These are phyloP conservation scores for Mucor sp. DNA, from an alignment of 371 early-diverging fungal species.

Conservation along the genomic window DNA sequence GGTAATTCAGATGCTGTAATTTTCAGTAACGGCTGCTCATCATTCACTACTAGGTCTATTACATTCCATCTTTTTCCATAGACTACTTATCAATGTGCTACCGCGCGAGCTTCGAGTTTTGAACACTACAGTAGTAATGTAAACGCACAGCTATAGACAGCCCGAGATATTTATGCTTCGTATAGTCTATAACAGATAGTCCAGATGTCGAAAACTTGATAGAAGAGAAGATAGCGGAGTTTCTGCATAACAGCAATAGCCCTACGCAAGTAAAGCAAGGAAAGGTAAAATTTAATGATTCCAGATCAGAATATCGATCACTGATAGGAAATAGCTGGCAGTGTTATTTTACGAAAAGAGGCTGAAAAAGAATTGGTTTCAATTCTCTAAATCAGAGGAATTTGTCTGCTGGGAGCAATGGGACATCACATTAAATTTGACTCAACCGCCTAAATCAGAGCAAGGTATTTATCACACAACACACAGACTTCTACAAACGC, in stretches of 20 bases:
- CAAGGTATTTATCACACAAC: conserved; percentile 48
- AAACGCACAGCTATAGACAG: not conserved
- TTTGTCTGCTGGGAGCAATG: conserved; percentile 92
- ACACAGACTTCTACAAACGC: not conserved
- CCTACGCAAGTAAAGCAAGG: conserved; percentile 30
- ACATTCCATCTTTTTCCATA: conserved; percentile 87
- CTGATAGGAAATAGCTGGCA: conserved; percentile 35
- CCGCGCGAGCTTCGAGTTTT: conserved; percentile 77
- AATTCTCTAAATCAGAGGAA: conserved; percentile 71
- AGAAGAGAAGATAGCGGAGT: conserved; percentile 43
- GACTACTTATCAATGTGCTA: conserved; percentile 73
- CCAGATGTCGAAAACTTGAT: conserved; percentile 40
- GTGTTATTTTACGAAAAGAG: conserved; percentile 81
- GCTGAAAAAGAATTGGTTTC: conserved; percentile 82
- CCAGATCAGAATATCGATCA: not conserved
- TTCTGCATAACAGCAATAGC: conserved; percentile 35
- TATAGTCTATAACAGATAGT: conserved; percentile 44
- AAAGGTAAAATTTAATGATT: conserved; percentile 35
- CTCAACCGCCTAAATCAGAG: conserved; percentile 57
- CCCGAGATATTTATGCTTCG: not conserved
- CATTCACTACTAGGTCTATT: conserved; percentile 56
- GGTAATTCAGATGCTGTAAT: conserved; percentile 38
- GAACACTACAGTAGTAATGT: conserved; percentile 67
- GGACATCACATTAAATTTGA: conserved; percentile 67
- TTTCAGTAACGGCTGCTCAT: not conserved